phyloP scores from a whole-genome alignment of 768 basidiomycete species.

The Pleurotus tuber-regium region DNA sequence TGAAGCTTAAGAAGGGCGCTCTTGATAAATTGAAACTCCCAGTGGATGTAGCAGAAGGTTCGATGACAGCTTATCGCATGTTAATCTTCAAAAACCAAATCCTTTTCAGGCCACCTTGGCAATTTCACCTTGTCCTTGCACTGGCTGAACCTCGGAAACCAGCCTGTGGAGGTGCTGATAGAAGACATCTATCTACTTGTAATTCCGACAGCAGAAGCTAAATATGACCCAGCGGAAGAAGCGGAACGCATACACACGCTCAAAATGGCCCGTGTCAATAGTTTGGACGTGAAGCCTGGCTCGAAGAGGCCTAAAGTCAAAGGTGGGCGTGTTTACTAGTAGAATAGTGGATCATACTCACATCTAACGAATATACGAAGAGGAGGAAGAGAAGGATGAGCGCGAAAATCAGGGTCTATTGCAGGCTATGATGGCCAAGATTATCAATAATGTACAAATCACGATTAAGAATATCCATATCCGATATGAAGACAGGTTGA shows the following conservation, averaged over 20 bases:
- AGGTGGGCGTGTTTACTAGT: constrained; percentile 12
- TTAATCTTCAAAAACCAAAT: background rate
- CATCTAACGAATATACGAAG: background rate
- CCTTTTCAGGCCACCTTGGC: constrained; percentile 69
- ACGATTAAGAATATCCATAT: constrained; percentile 95
- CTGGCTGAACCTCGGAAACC: constrained; percentile 86
- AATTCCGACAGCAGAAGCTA: constrained; percentile 70
- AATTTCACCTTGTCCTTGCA: constrained; percentile 83
- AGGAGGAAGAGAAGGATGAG: constrained; percentile 38
- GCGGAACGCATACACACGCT: constrained; percentile 50
- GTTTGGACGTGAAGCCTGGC: constrained; percentile 6
- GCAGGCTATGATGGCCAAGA: constrained; percentile 79
- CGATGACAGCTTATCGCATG: background rate
- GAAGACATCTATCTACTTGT: constrained; percentile 96
- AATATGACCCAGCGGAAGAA: constrained; percentile 68
- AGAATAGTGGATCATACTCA: background rate
- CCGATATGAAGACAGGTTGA: constrained; percentile 93
- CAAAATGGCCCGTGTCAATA: constrained; percentile 11
- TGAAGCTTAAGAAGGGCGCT: constrained; percentile 89
- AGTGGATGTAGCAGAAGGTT: constrained; percentile 92
- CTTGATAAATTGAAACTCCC: constrained; percentile 95
- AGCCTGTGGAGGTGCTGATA: constrained; percentile 86
- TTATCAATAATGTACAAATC: constrained; percentile 95
- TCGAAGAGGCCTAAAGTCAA: background rate
- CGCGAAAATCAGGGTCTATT: constrained; percentile 83